Base-by-base conservation (phyloP, 257 asterid species). In the Parsonsia alboflavescens region DNA sequence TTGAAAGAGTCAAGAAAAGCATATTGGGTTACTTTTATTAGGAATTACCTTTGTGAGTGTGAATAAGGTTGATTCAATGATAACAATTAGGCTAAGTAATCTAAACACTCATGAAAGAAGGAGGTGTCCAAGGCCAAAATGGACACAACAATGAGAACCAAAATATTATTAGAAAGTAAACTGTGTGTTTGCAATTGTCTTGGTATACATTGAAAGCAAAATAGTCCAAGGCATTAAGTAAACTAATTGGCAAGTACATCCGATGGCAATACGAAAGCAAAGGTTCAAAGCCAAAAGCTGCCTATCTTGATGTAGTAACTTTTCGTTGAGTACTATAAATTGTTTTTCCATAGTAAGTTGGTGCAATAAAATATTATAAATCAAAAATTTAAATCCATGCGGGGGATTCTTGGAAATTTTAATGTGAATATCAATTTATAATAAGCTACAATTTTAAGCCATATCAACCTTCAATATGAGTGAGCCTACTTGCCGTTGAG, bases 61-160 rank as follows among this genome's bases (percentile, higher is more conserved):
- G 9, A 13, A 36, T 10, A 2, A 0, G 70, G 44, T 21, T 7
- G 19, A 3, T 65, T 36, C n/a, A n/a, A n/a, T n/a, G n/a, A n/a
- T n/a, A n/a, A n/a, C n/a, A n/a, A n/a, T n/a, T n/a, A n/a, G n/a
- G n/a, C 19, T 65, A 12, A 65, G 39, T 65, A 30, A 42, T 65
- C 46, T 65, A 65, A 65, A 11, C 44, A 65, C 70, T 65, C 70
- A 65, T 65, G 70, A 65, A 65, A 13, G 2, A 46, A 13, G 45
- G 70, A 4, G 48, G 41, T 65, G 70, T 65, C 44, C 70, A 65
- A 30, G 70, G 70, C 45, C 44, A 30, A 65, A 65, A 45, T n/a
- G n/a, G n/a, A n/a, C n/a, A n/a, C n/a, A n/a, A n/a, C n/a, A n/a
- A n/a, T n/a, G n/a, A n/a, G n/a, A n/a, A n/a, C n/a, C n/a, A n/a